Evolutionary conservation across 495 filamentous ascomycete genomes (phyloP).

Genomic region (Talaromyces borbonicus): DNA sequence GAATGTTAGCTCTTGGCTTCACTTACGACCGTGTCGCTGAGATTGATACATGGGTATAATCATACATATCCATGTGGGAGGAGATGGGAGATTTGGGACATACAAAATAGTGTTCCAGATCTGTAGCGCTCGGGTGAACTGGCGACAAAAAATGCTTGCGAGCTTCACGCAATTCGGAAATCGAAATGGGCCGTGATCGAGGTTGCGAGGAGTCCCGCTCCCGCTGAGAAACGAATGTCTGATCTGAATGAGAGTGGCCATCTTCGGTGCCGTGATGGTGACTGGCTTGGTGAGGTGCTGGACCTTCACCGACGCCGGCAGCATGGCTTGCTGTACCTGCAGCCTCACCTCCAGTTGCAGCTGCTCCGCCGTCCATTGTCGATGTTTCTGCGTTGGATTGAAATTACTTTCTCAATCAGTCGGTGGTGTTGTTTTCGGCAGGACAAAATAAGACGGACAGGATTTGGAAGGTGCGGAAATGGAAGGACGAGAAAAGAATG

Average conservation of each 20-base stretch:
- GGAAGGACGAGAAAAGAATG: too few species aligned
- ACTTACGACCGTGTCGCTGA: too few species aligned
- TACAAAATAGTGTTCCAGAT: constrained; percentile 39
- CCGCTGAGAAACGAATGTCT: constrained; percentile 9
- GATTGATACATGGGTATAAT: too few species aligned
- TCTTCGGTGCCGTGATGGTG: constrained; percentile 2
- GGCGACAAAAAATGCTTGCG: constrained; percentile 10
- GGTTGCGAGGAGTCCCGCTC: constrained; percentile 18
- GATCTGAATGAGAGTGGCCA: constrained; percentile 11
- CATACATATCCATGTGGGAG: too few species aligned
- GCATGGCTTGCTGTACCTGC: constrained; percentile 12
- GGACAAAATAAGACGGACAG: too few species aligned
- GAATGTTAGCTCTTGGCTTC: too few species aligned
- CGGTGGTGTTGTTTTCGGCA: background rate
- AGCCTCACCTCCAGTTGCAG: constrained; percentile 10
- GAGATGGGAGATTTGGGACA: constrained; percentile 8
- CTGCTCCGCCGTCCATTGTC: constrained; percentile 10
- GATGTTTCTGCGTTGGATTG: too few species aligned
- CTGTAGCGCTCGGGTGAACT: constrained; percentile 3
- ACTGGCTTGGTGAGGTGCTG: constrained; percentile 21
- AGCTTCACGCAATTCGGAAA: constrained; percentile 26
- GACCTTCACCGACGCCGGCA: constrained; percentile 6
- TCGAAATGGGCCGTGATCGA: constrained; percentile 1
- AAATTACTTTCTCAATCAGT: background rate
- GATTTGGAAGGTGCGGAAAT: too few species aligned